Percentiles rank a stretch among this genome's conserved stretches.
Conservation (phyloP, 1,139 yeast genomes). For the Hyphopichia buzzinii region DNA sequence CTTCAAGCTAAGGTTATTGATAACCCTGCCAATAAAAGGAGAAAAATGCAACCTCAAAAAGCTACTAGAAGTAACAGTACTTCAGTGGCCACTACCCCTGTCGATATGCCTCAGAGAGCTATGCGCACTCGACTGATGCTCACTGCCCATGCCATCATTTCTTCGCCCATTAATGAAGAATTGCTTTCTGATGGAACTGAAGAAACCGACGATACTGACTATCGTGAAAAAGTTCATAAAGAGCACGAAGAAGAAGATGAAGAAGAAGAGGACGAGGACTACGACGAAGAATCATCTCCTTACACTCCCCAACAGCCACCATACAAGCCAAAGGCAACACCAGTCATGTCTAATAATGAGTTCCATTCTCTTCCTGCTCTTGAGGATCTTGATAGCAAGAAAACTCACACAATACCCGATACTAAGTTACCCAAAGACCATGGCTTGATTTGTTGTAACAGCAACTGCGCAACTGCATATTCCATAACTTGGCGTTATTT, state of each 20-base stretch:
- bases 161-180: constrained; percentile 44
- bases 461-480: constrained; percentile 41
- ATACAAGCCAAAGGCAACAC: constrained; percentile 16
- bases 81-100: constrained; percentile 2
- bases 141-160: constrained; percentile 28
- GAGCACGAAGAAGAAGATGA: constrained; percentile 20
- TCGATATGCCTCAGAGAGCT: constrained; percentile 39
- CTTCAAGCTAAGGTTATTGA: constrained; percentile 40
- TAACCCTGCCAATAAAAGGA: constrained; percentile 26
- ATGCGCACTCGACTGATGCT: constrained; percentile 46
- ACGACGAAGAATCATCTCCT: constrained; percentile 31
- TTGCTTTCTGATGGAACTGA: constrained; percentile 30
- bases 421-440: constrained; percentile 39
- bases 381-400: constrained; percentile 46
- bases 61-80: neutral
- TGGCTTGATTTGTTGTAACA: constrained; percentile 42
- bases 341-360: constrained; percentile 10
- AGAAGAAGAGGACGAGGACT: constrained; percentile 20
- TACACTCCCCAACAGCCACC: constrained; percentile 45
- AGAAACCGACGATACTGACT: constrained; percentile 29
- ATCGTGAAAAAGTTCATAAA: constrained; percentile 24
- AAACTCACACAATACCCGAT: constrained; percentile 43
- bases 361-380: constrained; percentile 44
- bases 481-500: constrained; percentile 49
- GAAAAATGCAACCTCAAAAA: neutral